These are phyloP conservation scores for Hippophae gyantsensis DNA, from an alignment of 306 rosid species.

Conservation along the genomic window DNA sequence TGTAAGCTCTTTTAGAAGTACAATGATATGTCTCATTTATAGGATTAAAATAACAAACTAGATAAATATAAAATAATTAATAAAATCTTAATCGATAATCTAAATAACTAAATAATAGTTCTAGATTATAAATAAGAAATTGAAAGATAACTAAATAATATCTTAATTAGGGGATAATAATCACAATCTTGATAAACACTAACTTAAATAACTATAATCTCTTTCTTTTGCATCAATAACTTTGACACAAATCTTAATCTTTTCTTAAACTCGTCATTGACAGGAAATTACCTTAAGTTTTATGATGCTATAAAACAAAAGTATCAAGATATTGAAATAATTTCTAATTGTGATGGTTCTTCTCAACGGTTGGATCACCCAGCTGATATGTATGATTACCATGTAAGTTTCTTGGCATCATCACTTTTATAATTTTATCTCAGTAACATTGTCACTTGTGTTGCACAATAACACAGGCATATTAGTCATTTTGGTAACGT, in stretches of 20 bases:
- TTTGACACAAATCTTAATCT: neutral
- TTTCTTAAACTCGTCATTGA: slow-evolving; percentile 3
- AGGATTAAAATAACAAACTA: no score
- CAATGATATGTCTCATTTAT: no score
- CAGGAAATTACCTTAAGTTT: slow-evolving; percentile 74
- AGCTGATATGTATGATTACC: slow-evolving; percentile 81
- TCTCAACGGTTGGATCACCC: slow-evolving; percentile 64
- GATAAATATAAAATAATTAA: no score
- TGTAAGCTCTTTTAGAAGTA: no score
- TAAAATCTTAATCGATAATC: no score
- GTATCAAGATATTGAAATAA: slow-evolving; percentile 81
- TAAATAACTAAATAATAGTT: no score
- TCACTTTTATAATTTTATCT: slow-evolving; percentile 5
- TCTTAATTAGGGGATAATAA: no score
- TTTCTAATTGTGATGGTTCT: slow-evolving; percentile 85
- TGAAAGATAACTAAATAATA: no score
- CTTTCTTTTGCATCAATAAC: no score
- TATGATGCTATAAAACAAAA: slow-evolving; percentile 45
- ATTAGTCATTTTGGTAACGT: neutral
- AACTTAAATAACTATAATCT: no score
- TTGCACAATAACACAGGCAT: neutral
- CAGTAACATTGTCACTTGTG: neutral
- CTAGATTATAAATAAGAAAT: no score
- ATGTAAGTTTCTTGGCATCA: slow-evolving; percentile 40
- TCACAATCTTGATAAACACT: no score